A percentile compares a stretch with the other conserved stretches of the same genome.
Conservation (phyloP, 2,329 filamentous ascomycete genomes). For the Aspergillus sp. region DNA sequence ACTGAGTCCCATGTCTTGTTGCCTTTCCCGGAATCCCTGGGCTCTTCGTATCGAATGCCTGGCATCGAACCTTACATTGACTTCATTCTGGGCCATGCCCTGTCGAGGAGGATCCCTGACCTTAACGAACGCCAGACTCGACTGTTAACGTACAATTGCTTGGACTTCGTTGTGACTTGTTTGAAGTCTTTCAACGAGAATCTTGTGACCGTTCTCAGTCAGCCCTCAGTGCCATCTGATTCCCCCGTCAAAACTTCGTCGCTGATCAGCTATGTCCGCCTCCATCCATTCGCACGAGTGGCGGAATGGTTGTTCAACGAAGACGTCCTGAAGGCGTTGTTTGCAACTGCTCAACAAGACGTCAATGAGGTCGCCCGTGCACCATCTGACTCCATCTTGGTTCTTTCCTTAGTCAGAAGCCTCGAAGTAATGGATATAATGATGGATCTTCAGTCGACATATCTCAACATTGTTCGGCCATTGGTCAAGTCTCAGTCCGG, state of each 20-base stretch:
- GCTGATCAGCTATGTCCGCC: slow-evolving; percentile 73
- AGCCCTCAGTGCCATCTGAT: slow-evolving; percentile 73
- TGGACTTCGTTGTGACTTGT: slow-evolving; percentile 78
- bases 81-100: slow-evolving; percentile 77
- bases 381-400: slow-evolving; percentile 73
- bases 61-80: slow-evolving; percentile 93
- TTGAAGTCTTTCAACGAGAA: slow-evolving; percentile 91
- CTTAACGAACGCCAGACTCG: slow-evolving; percentile 68
- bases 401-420: slow-evolving; percentile 74
- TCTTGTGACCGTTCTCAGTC: slow-evolving; percentile 78
- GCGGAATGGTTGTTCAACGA: slow-evolving; percentile 99
- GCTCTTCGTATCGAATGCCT: slow-evolving; percentile 71
- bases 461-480: slow-evolving; percentile 82
- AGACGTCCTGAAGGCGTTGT: slow-evolving; percentile 75
- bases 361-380: slow-evolving; percentile 68
- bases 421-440: slow-evolving; percentile 81
- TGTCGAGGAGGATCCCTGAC: slow-evolving; percentile 65
- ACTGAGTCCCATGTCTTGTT: slow-evolving; percentile 67
- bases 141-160: slow-evolving; percentile 72
- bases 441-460: slow-evolving; percentile 85
- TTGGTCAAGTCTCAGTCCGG: slow-evolving; percentile 66
- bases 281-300: slow-evolving; percentile 89
- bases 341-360: slow-evolving; percentile 75
- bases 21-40: slow-evolving; percentile 83
- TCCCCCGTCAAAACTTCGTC: slow-evolving; percentile 70